These are phyloP conservation scores for Verticillium isaacii DNA, from an alignment of 2,329 filamentous ascomycete species.

Conservation along the genomic window DNA sequence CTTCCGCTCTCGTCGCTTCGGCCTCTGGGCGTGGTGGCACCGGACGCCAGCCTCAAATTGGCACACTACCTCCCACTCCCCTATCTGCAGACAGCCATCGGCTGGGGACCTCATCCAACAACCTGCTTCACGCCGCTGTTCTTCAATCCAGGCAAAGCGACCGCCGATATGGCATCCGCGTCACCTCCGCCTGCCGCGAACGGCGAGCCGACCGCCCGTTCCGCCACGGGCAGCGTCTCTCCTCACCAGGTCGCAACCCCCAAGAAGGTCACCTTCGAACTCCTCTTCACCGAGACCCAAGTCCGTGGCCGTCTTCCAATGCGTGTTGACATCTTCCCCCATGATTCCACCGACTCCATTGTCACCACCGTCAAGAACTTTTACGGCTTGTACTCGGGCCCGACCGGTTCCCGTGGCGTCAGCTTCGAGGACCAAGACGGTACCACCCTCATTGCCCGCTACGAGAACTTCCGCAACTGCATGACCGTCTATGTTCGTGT, in stretches of 20 bases:
- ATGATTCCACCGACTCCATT: conserved; percentile 96
- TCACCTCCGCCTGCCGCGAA: conserved; percentile 34
- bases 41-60: neutral
- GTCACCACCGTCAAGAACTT: conserved; percentile 99
- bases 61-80: neutral
- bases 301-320: conserved; percentile 74
- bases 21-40: neutral
- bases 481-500: conserved; percentile 93
- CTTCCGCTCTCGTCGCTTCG: neutral
- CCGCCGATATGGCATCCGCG: conserved; percentile 39
- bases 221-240: conserved; percentile 38
- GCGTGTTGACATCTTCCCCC: conserved; percentile 85
- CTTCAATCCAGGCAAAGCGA: neutral
- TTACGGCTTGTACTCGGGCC: conserved; percentile 85
- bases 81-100: neutral
- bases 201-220: conserved; percentile 27
- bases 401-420: conserved; percentile 68
- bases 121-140: neutral
- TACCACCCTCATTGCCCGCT: conserved; percentile 88
- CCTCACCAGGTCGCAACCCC: conserved; percentile 44
- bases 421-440: conserved; percentile 91
- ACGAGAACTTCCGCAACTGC: conserved; percentile 90
- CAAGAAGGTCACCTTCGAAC: conserved; percentile 77
- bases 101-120: neutral
- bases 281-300: conserved; percentile 65